phyloP scores from a whole-genome alignment of 2,329 filamentous ascomycete genomes.

The Calycina herbarum region DNA sequence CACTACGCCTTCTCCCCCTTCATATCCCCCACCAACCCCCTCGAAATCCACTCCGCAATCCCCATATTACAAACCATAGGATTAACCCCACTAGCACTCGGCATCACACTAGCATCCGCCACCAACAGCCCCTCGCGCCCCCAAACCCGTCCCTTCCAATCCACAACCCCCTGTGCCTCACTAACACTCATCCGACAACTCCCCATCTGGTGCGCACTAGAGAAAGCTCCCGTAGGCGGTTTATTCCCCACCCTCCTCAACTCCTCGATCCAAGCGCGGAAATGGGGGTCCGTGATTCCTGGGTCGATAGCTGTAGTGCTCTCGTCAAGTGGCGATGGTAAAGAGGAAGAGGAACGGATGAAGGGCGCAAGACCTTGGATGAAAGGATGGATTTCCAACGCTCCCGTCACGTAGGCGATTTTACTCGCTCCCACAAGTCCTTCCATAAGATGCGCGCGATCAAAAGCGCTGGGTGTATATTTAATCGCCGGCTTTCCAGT shows the following conservation, averaged over 20 bases:
- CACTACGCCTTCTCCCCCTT: not conserved
- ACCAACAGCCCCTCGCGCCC: constrained; percentile 65
- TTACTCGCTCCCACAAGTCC: constrained; percentile 72
- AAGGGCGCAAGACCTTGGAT: constrained; percentile 67
- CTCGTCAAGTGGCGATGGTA: constrained; percentile 12
- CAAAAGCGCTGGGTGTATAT: constrained; percentile 71
- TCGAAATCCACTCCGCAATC: constrained; percentile 64
- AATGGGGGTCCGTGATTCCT: constrained; percentile 58
- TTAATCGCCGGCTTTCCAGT: constrained; percentile 65
- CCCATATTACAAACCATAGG: constrained; percentile 80
- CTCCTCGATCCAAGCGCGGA: constrained; percentile 60
- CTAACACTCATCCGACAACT: constrained; percentile 66
- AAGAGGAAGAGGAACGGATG: constrained; percentile 48
- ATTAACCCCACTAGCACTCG: constrained; percentile 75
- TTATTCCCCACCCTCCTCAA: constrained; percentile 50
- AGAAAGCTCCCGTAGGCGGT: constrained; percentile 54
- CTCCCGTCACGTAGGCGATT: constrained; percentile 76
- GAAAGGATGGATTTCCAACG: constrained; percentile 72
- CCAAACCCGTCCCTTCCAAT: constrained; percentile 62
- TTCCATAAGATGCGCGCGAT: constrained; percentile 70
- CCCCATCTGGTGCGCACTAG: constrained; percentile 81
- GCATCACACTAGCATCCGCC: constrained; percentile 74
- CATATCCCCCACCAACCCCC: constrained; percentile 54
- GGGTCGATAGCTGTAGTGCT: constrained; percentile 17
- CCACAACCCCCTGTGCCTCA: constrained; percentile 55